Evolutionary conservation across 2,329 filamentous ascomycete species (phyloP), one percentile per base, ranked within the genome.

Genomic region (Lachnellula cervina): DNA sequence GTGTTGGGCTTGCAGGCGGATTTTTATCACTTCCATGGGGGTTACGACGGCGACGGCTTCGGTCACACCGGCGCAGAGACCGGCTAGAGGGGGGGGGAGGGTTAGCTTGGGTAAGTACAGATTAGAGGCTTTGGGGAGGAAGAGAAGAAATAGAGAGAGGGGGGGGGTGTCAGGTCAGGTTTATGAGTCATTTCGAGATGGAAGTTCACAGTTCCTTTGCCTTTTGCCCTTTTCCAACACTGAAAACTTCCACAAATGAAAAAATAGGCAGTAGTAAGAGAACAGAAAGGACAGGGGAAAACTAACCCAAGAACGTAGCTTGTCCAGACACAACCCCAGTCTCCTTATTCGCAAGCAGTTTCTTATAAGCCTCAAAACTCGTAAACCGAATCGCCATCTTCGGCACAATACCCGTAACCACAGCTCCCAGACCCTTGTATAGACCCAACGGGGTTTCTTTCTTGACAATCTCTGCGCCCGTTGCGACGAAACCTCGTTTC

Each of bases 351-450:
- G 89, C 85, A 23, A 97, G 79, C 59, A 88, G 59, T 70, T 90
- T 85, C 82, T 97, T 97, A 76, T 97, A 99, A 71, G 83, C 84
- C 74, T 97, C 94, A 74, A 97, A 99, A 54, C 90, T 96, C 48
- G 93, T 96, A 76, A 99, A 99, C 40, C 94, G 89, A 72, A 97
- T 99, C 59, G 94, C 94, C 94, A 99, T 99, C 76, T 99, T 99
- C 54, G 94, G 94, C 21, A 99, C 84, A 72, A 99, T 99, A 64
- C 94, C 94, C 23, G 92, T 97, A 57, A 97, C 73, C 43, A 99
- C 94, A 54, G 94, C 94, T 59, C 94, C 94, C n/a, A 99, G 83
- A 64, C 94, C 94, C 78, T 99, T 99, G 82, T 99, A 99, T 56
- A 99, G 78, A 61, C 89, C 94, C 37, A 99, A 78, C 1, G 91